phyloP scores from a whole-genome alignment of 345 rosid species.

The Kernera saxatilis region DNA sequence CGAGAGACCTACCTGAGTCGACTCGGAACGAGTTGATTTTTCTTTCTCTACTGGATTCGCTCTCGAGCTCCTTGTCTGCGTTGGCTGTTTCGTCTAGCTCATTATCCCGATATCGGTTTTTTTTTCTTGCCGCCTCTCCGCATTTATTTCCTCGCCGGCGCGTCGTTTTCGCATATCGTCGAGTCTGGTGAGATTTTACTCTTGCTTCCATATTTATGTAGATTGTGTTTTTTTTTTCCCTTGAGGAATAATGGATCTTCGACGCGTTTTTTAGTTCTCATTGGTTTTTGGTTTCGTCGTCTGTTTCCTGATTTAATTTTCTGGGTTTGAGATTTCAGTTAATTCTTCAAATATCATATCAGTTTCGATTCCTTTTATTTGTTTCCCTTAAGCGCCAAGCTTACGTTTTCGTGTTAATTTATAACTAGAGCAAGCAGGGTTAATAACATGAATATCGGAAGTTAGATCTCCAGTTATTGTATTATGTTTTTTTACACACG shows the following conservation, averaged over 20 bases:
- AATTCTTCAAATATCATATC: not conserved
- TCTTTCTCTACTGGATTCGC: not conserved
- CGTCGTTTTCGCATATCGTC: not conserved
- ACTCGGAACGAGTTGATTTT: slow-evolving; percentile 25
- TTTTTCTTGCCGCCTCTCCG: not conserved
- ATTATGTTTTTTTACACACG: not conserved
- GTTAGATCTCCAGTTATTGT: not conserved
- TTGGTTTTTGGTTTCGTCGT: not conserved
- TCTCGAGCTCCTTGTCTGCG: slow-evolving; percentile 7
- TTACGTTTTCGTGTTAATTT: not conserved
- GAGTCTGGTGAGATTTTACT: slow-evolving; percentile 8
- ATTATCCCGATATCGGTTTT: not conserved
- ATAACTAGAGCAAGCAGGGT: not conserved
- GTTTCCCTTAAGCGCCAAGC: not conserved
- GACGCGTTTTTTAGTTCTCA: slow-evolving; percentile 2
- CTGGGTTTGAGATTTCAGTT: not conserved
- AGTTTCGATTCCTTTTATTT: not conserved
- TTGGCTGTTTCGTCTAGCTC: slow-evolving; percentile 13
- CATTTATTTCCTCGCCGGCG: slow-evolving; percentile 8
- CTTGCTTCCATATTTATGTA: not conserved
- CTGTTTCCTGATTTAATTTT: slow-evolving; percentile 6
- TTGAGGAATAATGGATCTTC: not conserved
- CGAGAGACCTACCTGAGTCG: slow-evolving; percentile 26
- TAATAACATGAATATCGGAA: not conserved
- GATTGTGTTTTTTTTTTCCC: not conserved